Evolutionary conservation across 1,284 basidiomycete species (phyloP), one percentile per base, ranked within the genome.

Genomic region (Austroboletus niveus): DNA sequence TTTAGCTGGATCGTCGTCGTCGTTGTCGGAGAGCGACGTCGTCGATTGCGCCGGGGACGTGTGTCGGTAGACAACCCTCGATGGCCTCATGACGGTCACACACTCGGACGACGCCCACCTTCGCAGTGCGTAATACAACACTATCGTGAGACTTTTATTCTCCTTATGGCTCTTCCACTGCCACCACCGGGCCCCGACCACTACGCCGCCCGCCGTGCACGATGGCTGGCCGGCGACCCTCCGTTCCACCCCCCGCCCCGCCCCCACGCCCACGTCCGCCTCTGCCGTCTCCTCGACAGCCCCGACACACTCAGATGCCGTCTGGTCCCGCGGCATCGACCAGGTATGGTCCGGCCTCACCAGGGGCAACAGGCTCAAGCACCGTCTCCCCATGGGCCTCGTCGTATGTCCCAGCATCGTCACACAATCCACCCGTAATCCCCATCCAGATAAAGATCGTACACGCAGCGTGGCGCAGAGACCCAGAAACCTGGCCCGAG

Each of bases 381-480:
- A 76, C 38, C 72, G 71, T 27, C 66, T 90, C 22, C 85, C 87
- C 3, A 72, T 90, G 69, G 61, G 58, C 48, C 66, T 84, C 51
- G 77, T 88, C 41, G 87, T 90, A 68, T 59, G 86, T 71, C 15
- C 53, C 22, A 34, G 53, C 42, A 15, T 27, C 47, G 27, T 15
- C 17, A n/a, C 47, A 44, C 51, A 47, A 34, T 54, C 35, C 34
- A 53, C 57, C 43, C 36, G 47, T 34, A 32, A 47, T 39, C 51
- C 61, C n/a, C 42, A 6, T 31, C 36, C 47, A 90, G 87, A 76
- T 89, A 58, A 84, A 85, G 62, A 75, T 90, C 52, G 66, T 89
- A 42, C 79, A 86, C 63, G 78, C 83, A 36, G 82, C 84, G 35
- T 90, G 87, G 88, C 66, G 86, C 47, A 79, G 80, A 48, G 87